A percentile compares a stretch with the other conserved stretches of the same genome.
These are phyloP conservation scores for Forsythia viridissima DNA, from an alignment of 257 asterid genomes.

Conservation along the genomic window DNA sequence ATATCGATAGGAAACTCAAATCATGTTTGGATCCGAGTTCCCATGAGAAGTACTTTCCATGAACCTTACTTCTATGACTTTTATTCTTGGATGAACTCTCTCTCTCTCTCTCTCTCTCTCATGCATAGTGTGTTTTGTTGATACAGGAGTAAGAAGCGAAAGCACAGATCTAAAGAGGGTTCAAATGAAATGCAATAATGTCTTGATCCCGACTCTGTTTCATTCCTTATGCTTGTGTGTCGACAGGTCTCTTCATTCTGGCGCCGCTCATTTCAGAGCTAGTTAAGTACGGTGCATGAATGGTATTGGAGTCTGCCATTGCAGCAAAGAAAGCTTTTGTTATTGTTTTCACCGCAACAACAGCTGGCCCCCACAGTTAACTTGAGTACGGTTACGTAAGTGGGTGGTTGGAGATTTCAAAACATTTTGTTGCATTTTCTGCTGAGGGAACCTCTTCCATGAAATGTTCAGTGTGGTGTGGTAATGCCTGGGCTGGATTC, in stretches of 20 bases:
- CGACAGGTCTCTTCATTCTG: not conserved
- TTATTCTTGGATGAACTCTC: not conserved
- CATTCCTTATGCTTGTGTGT: not conserved
- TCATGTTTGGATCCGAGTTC: slow-evolving; percentile 89
- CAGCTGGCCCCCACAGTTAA: not conserved
- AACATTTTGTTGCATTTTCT: not conserved
- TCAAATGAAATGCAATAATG: slow-evolving; percentile 38
- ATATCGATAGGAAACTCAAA: slow-evolving; percentile 93
- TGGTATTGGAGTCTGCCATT: not conserved
- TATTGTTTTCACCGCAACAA: not conserved
- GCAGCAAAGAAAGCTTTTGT: not conserved
- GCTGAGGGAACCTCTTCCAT: not conserved
- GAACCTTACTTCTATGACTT: slow-evolving; percentile 9
- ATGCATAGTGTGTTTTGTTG: slow-evolving; percentile 16
- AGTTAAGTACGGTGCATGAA: not conserved
- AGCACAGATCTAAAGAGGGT: slow-evolving; percentile 83
- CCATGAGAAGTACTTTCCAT: slow-evolving; percentile 76
- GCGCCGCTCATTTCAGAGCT: not conserved
- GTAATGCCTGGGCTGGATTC: not conserved
- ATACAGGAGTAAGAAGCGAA: slow-evolving; percentile 92
- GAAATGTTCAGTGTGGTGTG: not conserved
- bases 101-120: not conserved
- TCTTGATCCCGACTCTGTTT: not conserved
- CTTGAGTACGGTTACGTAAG: no score
- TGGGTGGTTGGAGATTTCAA: not conserved